Conservation (phyloP, 192 early-diverging fungal species). For the Coemansia sp. region DNA sequence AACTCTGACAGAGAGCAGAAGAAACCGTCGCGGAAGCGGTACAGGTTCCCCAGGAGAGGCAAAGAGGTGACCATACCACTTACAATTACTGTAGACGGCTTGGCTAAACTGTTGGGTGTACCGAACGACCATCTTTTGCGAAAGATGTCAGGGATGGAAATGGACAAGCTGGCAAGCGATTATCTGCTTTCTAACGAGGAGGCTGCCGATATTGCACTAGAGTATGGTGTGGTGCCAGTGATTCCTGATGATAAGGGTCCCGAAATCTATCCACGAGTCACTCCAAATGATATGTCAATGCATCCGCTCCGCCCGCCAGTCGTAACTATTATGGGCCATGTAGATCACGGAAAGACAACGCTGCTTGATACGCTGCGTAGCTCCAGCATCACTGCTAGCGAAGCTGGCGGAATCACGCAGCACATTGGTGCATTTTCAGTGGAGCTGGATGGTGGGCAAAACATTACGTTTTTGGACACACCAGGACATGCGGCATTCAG, state of each 20-base stretch:
- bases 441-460: constrained; percentile 24
- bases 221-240: constrained; percentile 85
- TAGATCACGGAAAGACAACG: constrained; percentile 97
- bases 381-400: constrained; percentile 86
- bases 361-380: constrained; percentile 88
- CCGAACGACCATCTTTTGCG: constrained; percentile 67
- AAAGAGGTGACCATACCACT: constrained; percentile 76
- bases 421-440: constrained; percentile 97
- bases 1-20: constrained; percentile 62
- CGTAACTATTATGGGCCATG: constrained; percentile 98
- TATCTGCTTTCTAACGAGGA: constrained; percentile 81
- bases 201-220: constrained; percentile 81
- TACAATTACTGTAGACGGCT: constrained; percentile 76
- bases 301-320: constrained; percentile 82
- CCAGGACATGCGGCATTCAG: constrained; percentile 96
- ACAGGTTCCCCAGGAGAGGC: constrained; percentile 35
- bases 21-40: constrained; percentile 22
- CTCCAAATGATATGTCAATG: constrained; percentile 70
- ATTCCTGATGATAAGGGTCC: constrained; percentile 55
- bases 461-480: constrained; percentile 94
- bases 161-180: constrained; percentile 76
- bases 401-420: constrained; percentile 97
- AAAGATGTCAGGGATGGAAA: constrained; percentile 76
- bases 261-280: constrained; percentile 53
- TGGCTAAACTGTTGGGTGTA: constrained; percentile 77